Evolutionary conservation across 768 basidiomycete genomes (phyloP).

Genomic region (Favolaschia claudopus): DNA sequence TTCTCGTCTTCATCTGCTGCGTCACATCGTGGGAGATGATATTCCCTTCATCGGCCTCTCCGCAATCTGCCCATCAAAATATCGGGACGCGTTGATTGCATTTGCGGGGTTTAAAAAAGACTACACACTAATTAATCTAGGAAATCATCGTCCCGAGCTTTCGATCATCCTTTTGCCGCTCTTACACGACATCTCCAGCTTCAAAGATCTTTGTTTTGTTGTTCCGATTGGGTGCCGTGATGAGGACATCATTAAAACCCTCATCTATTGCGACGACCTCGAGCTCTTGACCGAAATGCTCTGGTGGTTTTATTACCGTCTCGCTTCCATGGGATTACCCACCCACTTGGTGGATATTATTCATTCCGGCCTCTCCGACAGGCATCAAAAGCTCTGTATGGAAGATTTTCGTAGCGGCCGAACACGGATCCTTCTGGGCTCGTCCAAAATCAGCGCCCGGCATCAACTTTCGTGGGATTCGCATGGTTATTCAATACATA

Average conservation of each 20-base stretch:
- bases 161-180: slow-evolving; percentile 23
- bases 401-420: slow-evolving; percentile 19
- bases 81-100: slow-evolving; percentile 16
- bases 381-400: slow-evolving; percentile 25
- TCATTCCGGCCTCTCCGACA: slow-evolving; percentile 29
- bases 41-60: slow-evolving; percentile 23
- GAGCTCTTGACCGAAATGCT: slow-evolving; percentile 26
- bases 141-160: slow-evolving; percentile 29
- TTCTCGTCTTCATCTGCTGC: slow-evolving; percentile 13
- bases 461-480: slow-evolving; percentile 27
- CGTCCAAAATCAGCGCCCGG: slow-evolving; percentile 34
- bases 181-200: slow-evolving; percentile 17
- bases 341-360: slow-evolving; percentile 25
- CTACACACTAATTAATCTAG: slow-evolving; percentile 27
- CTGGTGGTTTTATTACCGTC: slow-evolving; percentile 25
- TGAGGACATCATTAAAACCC: slow-evolving; percentile 14
- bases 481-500: slow-evolving; percentile 21
- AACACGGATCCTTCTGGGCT: slow-evolving; percentile 24
- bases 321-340: slow-evolving; percentile 13
- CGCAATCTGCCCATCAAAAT: slow-evolving; percentile 22
- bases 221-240: slow-evolving; percentile 7
- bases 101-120: slow-evolving; percentile 15
- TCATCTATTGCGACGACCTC: slow-evolving; percentile 24
- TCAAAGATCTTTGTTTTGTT: slow-evolving; percentile 26
- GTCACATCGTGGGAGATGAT: slow-evolving; percentile 14